phyloP scores from a whole-genome alignment of 768 basidiomycete species.

The Russula compacta region DNA sequence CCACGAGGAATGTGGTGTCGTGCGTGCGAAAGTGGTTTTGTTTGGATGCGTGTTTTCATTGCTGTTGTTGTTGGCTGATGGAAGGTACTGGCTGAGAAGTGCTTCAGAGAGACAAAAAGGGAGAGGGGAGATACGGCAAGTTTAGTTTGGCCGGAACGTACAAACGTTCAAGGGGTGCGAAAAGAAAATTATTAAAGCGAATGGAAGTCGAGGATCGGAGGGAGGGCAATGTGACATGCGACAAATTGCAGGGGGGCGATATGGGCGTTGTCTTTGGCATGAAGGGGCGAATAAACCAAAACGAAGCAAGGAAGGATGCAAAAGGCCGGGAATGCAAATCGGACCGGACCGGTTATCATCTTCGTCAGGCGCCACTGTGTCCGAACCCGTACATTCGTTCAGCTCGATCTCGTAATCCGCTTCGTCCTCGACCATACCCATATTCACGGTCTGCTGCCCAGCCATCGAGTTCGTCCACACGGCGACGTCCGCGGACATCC shows the following conservation, averaged over 20 bases:
- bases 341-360: not conserved
- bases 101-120: not conserved
- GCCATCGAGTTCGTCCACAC: conserved; percentile 14
- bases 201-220: conserved; percentile 2
- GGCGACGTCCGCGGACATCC: conserved; percentile 12
- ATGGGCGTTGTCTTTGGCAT: conserved; percentile 8
- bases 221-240: conserved; percentile 2
- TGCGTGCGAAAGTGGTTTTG: conserved; percentile 1
- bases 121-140: not conserved
- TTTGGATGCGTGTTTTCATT: not conserved
- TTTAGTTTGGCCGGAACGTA: not conserved
- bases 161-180: not conserved
- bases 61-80: not conserved
- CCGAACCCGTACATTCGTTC: not conserved
- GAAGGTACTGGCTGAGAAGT: not conserved
- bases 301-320: not conserved
- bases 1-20: not conserved
- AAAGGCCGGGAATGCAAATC: not conserved
- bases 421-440: conserved; percentile 18
- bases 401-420: conserved; percentile 16
- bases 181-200: not conserved
- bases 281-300: not conserved
- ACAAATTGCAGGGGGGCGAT: not conserved
- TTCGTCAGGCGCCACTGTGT: not conserved
- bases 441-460: conserved; percentile 10